Conservation (phyloP, 106 monocot species). For the Hemerocallis citrina region DNA sequence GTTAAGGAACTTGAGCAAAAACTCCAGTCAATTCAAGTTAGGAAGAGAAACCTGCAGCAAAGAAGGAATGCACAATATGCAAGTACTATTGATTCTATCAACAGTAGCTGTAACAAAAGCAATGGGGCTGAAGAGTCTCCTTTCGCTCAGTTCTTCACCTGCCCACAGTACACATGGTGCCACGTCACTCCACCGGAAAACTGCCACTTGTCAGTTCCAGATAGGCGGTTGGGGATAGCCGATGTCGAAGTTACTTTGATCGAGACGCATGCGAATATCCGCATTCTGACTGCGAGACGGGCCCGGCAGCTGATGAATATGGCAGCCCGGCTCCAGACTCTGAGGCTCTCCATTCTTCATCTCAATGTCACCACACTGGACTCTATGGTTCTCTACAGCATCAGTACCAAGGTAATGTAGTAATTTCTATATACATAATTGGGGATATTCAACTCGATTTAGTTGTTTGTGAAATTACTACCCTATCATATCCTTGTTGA, state of each 20-base stretch:
- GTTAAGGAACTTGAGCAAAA: constrained; percentile 95
- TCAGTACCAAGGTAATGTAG: constrained; percentile 74
- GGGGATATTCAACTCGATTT: too few relatives aligned
- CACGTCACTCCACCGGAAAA: constrained; percentile 38
- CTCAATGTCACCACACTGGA: constrained; percentile 77
- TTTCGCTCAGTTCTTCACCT: constrained; percentile 79
- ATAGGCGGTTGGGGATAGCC: constrained; percentile 26
- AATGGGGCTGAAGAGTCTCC: constrained; percentile 31
- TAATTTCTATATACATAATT: not conserved
- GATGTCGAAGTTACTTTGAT: constrained; percentile 78
- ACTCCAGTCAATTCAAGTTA: constrained; percentile 78
- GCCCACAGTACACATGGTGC: constrained; percentile 76
- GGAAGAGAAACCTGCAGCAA: constrained; percentile 50
- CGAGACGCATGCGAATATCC: constrained; percentile 67
- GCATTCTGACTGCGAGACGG: constrained; percentile 45
- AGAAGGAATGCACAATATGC: constrained; percentile 1
- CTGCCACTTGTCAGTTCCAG: constrained; percentile 10
- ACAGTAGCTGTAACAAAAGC: not conserved
- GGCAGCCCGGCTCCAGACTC: constrained; percentile 60
- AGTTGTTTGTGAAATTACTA: too few relatives aligned
- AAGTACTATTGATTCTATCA: not conserved
- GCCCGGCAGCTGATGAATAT: constrained; percentile 75
- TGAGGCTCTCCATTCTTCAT: constrained; percentile 66
- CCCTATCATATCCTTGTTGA: too few relatives aligned
- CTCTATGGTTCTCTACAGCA: constrained; percentile 75